Evolutionary conservation across 2,329 filamentous ascomycete species (phyloP).

Genomic region (Aspergillus sclerotialis): DNA sequence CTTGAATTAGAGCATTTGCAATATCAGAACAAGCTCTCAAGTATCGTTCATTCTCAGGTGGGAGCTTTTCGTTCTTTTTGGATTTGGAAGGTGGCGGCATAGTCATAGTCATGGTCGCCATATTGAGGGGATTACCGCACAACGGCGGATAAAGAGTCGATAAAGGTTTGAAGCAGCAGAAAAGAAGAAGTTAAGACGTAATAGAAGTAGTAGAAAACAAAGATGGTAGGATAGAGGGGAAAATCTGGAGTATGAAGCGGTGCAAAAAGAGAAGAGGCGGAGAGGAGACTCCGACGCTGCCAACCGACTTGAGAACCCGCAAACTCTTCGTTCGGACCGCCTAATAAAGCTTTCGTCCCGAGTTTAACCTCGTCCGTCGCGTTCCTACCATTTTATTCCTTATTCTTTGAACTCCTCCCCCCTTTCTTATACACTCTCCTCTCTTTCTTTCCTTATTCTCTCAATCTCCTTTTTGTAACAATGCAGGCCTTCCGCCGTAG

Average conservation of each 20-base stretch:
- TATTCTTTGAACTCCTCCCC: slow-evolving; percentile 7
- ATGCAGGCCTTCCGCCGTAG: slow-evolving; percentile 85
- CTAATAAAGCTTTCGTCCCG: slow-evolving; percentile 11
- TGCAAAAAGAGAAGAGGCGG: slow-evolving; percentile 3
- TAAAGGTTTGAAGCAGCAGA: not conserved
- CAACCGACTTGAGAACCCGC: slow-evolving; percentile 9
- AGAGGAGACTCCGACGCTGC: slow-evolving; percentile 11
- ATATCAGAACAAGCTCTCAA: slow-evolving; percentile 93
- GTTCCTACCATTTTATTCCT: slow-evolving; percentile 8
- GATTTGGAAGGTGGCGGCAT: slow-evolving; percentile 48
- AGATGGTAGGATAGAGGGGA: too few relatives aligned
- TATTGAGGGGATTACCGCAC: slow-evolving; percentile 30
- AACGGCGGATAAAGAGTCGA: slow-evolving; percentile 1
- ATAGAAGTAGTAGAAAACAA: too few relatives aligned
- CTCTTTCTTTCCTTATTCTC: slow-evolving; percentile 12
- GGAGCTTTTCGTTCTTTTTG: slow-evolving; percentile 67
- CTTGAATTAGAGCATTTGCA: slow-evolving; percentile 86
- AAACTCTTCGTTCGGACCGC: not conserved
- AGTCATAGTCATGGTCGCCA: slow-evolving; percentile 58
- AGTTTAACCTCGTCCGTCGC: slow-evolving; percentile 1
- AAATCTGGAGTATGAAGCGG: too few relatives aligned
- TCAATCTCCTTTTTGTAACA: slow-evolving; percentile 14
- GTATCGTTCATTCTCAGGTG: slow-evolving; percentile 90
- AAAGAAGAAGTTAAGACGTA: not conserved
- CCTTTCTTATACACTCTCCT: slow-evolving; percentile 7